Conservation (phyloP, 2,329 filamentous ascomycete species). For the Fusarium sp. region DNA sequence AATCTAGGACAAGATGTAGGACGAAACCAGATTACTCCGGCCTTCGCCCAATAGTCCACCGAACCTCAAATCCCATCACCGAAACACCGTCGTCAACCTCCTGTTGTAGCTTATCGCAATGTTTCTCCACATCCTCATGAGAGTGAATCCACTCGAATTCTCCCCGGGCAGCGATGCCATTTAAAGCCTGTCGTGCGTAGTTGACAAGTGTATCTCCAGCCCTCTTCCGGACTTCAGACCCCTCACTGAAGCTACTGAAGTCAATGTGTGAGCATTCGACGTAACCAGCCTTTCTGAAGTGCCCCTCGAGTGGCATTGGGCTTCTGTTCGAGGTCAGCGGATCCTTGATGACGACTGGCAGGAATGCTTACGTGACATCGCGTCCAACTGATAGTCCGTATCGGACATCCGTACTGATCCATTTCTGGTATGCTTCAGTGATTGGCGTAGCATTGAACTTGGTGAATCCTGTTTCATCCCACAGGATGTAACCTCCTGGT, state of each 20-base stretch:
- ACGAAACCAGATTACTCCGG: not conserved
- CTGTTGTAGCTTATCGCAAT: not conserved
- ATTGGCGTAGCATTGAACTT: not conserved
- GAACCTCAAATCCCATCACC: not conserved
- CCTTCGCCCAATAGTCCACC: slow-evolving; percentile 7
- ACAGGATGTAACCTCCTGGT: slow-evolving; percentile 4
- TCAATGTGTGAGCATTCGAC: not conserved
- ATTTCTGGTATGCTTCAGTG: slow-evolving; percentile 2
- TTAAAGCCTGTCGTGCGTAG: not conserved
- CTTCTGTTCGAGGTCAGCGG: not conserved
- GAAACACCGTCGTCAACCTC: not conserved
- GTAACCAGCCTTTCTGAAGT: not conserved
- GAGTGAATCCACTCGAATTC: not conserved
- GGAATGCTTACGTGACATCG: not conserved
- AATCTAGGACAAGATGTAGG: no score
- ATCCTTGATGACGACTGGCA: no score
- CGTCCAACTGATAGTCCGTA: not conserved
- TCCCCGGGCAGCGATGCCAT: not conserved
- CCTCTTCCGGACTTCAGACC: not conserved
- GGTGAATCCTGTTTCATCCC: slow-evolving; percentile 8
- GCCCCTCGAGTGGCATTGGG: not conserved
- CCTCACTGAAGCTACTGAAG: slow-evolving; percentile 3
- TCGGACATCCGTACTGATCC: slow-evolving; percentile 1
- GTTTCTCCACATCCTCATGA: not conserved
- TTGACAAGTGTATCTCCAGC: not conserved